Percentiles rank a stretch among this genome's conserved stretches.
phyloP scores from a whole-genome alignment of 2,329 filamentous ascomycete genomes.

The Xylariaceae sp. region DNA sequence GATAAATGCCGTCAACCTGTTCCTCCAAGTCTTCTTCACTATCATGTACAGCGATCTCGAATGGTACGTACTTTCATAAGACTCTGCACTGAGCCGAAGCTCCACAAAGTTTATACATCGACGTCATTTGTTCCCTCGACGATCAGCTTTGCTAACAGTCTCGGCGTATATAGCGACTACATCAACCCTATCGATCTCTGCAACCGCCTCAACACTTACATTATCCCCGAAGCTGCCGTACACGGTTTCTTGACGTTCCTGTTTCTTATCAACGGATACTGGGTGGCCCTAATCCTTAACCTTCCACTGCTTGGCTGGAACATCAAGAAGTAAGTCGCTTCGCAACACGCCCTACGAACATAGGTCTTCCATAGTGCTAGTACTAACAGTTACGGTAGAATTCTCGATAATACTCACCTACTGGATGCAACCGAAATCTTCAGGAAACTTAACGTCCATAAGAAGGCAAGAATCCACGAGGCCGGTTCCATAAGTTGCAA shows the following conservation, averaged over 20 bases:
- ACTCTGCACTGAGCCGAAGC: not conserved
- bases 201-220: conserved; percentile 99
- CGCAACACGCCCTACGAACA: not conserved
- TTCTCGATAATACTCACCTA: conserved; percentile 95
- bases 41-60: conserved; percentile 99
- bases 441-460: conserved; percentile 97
- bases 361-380: not conserved
- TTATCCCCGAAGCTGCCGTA: conserved; percentile 96
- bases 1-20: conserved; percentile 99
- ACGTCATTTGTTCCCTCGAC: conserved; percentile 33
- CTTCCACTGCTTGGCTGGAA: conserved; percentile 92
- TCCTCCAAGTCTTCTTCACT: conserved; percentile 99
- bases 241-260: conserved; percentile 95
- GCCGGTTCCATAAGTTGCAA: not conserved
- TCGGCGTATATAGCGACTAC: conserved; percentile 74
- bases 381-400: conserved; percentile 61
- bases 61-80: conserved; percentile 70
- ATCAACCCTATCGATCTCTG: conserved; percentile 99
- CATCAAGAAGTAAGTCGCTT: conserved; percentile 84
- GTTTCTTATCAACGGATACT: conserved; percentile 99
- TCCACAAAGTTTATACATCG: conserved; percentile 21
- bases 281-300: conserved; percentile 91
- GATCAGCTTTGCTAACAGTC: conserved; percentile 16
- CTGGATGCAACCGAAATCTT: conserved; percentile 99
- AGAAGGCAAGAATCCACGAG: conserved; percentile 71